Evolutionary conservation across 495 filamentous ascomycete species (phyloP).

Genomic region (Penicillium odoratum): DNA sequence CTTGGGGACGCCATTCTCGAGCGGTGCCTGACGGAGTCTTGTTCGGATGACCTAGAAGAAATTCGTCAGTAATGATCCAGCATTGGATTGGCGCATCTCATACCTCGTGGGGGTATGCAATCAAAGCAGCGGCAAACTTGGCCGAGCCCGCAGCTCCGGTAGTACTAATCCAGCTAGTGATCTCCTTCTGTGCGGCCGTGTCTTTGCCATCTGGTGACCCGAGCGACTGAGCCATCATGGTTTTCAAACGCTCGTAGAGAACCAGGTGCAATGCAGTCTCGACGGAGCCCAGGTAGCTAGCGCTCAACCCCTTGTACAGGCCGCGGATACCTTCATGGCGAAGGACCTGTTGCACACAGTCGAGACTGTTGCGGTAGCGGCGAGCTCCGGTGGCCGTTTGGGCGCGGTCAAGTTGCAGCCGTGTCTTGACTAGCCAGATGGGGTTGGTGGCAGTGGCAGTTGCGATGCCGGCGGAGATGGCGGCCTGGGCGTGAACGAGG

Average conservation of each 20-base stretch:
- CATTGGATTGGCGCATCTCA: conserved; percentile 12
- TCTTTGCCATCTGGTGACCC: conserved; percentile 30
- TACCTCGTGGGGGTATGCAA: conserved; percentile 90
- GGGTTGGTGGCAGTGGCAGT: conserved; percentile 88
- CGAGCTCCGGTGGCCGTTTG: conserved; percentile 56
- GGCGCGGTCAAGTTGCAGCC: conserved; percentile 81
- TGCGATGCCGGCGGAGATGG: conserved; percentile 70
- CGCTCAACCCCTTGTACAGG: conserved; percentile 82
- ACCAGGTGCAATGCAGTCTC: conserved; percentile 88
- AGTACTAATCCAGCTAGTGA: conserved; percentile 36
- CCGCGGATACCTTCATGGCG: conserved; percentile 74
- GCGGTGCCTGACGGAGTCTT: conserved; percentile 75
- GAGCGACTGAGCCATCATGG: conserved; percentile 58
- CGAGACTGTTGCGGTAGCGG: conserved; percentile 77
- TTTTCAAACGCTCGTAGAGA: conserved; percentile 83
- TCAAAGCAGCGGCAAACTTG: conserved; percentile 74
- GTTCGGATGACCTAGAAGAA: conserved; percentile 68
- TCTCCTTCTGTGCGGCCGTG: conserved; percentile 28
- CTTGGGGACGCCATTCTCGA: conserved; percentile 69
- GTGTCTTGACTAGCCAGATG: conserved; percentile 90
- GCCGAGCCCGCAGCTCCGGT: conserved; percentile 78
- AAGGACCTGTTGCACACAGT: conserved; percentile 76
- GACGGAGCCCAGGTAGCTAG: conserved; percentile 81
- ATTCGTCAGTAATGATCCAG: not conserved
- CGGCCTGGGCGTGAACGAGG: conserved; percentile 71